Base-by-base conservation (phyloP, 208 protist species). In the Vickermania ingenoplastis region DNA sequence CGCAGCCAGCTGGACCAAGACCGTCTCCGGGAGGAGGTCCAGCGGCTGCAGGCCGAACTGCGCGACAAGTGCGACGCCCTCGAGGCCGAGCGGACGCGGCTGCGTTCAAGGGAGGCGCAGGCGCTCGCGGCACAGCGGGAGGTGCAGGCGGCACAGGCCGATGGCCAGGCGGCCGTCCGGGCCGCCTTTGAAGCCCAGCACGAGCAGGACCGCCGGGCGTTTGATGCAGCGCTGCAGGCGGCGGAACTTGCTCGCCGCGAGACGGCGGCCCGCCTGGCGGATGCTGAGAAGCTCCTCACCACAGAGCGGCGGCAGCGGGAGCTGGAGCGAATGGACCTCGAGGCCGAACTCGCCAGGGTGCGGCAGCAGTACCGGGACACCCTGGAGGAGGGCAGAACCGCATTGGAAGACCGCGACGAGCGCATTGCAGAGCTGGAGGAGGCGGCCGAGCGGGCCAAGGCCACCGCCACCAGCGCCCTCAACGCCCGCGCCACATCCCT, bases 71-170 rank as follows among this genome's bases (percentile, higher is more conserved):
- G 36, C 36, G 17, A 7, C 36, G 36, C 36, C 36, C 36, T 45
- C 11, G 36, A 45, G 36, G 36, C 36, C 11, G 17, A 17, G 36
- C 7, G 36, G 11, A 45, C 11, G 11, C 36, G 36, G 11, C n/a
- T n/a, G n/a, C n/a, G n/a, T n/a, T n/a, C n/a, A n/a, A n/a, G n/a
- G n/a, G 41, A 65, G 28, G 41, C 65, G 29, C 63, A 75, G 58
- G 50, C 67, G 50, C 68, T 68, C 53, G 63, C 65, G 60, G 31
- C 45, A 2, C 11, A 49, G 29, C 29, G 67, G 50, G 22, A n/a
- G 41, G 57, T 41, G 50, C 67, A 59, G 23, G 57, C n/a, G 4
- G 49, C 41, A 13, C 59, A 69, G 41, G 49, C 24, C 51, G 58
- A 29, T 49, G 50, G 31, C 56, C 25, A 59, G 36, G 57, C 54